Conservation (phyloP, 345 rosid species). For the Limnanthes douglasii region DNA sequence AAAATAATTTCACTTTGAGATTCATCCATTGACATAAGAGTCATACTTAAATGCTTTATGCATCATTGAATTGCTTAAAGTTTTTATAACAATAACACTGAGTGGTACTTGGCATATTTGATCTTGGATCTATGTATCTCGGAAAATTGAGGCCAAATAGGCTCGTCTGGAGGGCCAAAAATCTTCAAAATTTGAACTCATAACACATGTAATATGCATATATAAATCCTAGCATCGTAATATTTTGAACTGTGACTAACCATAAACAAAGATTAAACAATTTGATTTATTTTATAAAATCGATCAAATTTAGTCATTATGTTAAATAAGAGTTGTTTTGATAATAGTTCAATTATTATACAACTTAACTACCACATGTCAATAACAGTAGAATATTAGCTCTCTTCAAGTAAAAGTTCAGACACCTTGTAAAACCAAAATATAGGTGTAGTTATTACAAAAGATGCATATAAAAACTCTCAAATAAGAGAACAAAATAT, state of each 20-base stretch:
- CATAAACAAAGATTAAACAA: background rate
- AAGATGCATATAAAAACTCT: too few species aligned
- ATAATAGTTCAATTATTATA: conserved; percentile 87
- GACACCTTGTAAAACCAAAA: conserved; percentile 71
- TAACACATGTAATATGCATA: background rate
- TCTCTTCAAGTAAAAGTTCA: conserved; percentile 88
- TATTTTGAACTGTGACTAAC: background rate
- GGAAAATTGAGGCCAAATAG: conserved; percentile 94
- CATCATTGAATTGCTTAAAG: conserved; percentile 69
- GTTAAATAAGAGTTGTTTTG: conserved; percentile 79
- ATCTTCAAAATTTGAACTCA: conserved; percentile 61
- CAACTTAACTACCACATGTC: conserved; percentile 99
- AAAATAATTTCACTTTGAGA: conserved; percentile 81
- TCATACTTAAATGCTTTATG: conserved; percentile 77
- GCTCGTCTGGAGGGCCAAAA: conserved; percentile 91
- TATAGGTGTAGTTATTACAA: too few species aligned
- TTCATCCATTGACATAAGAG: conserved; percentile 54
- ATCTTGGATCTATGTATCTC: conserved; percentile 91
- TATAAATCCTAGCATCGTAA: background rate
- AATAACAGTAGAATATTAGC: conserved; percentile 92
- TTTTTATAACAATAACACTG: conserved; percentile 21
- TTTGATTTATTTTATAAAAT: conserved; percentile 69
- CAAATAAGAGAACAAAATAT: background rate
- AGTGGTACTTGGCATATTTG: conserved; percentile 98
- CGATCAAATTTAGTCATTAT: conserved; percentile 95